Conservation (phyloP, 75 land plant species). For the Ceratopteris richardii region DNA sequence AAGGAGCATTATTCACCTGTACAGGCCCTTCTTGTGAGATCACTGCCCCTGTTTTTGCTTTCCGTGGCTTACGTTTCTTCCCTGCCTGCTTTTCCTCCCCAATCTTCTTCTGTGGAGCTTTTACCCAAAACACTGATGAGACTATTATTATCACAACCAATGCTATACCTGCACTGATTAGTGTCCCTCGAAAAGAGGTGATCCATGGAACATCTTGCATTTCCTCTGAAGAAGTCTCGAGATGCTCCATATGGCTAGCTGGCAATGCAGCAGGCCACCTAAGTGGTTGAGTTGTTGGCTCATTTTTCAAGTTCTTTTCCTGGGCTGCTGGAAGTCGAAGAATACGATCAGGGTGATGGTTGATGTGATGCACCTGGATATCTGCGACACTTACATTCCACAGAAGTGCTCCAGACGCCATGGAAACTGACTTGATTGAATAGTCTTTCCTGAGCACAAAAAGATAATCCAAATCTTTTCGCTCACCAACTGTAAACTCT, state of each 20-base stretch:
- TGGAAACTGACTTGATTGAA: not conserved
- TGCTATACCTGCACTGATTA: not conserved
- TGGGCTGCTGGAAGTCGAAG: not conserved
- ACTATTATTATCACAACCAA: not conserved
- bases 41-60: not conserved
- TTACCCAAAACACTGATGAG: not conserved
- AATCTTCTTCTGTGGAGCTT: not conserved
- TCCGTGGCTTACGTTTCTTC: conserved; percentile 1
- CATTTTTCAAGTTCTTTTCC: no score
- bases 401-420: not conserved
- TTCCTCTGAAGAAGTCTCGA: not conserved
- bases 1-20: not conserved
- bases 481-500: not conserved
- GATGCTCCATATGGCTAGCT: not conserved
- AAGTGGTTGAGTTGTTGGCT: not conserved
- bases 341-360: not conserved
- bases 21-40: no score
- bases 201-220: not conserved
- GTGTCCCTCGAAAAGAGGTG: not conserved
- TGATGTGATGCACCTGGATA: not conserved
- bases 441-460: conserved; percentile 4
- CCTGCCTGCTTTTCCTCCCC: not conserved
- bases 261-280: not conserved
- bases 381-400: conserved; percentile 11
- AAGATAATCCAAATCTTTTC: not conserved